Evolutionary conservation across 306 rosid genomes (phyloP), one percentile per base, ranked within the genome.

Genomic region (Sicyos edulis): DNA sequence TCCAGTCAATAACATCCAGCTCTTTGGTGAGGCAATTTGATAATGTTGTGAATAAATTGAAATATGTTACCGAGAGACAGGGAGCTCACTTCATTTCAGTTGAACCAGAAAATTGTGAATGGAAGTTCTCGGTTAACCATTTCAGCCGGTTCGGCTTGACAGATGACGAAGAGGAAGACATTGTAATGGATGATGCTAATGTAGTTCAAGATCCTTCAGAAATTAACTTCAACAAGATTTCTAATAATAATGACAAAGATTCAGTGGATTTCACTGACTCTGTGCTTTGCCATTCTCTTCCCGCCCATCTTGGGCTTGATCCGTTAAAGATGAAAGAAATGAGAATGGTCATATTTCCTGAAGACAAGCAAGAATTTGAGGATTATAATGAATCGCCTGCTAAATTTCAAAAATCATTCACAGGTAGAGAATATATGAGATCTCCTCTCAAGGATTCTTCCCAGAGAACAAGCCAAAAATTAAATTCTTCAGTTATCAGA

Each of bases 261-360:
- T 80, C 79, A 7, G 49, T 80, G 57, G 84, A 74, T 80, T 59
- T 67, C 17, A 75, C 75, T 54, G 92, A 84, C 51, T 53, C 77
- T 20, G 84, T 82, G 80, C 96, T 93, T 79, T 88, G 88, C 54
- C 97, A 90, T 86, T 88, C 99, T 59, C 96, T 91, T 66, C 97
- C 99, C 17, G 83, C 96, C 71, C 97, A 93, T 82, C 97, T 91
- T 72, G 90, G 97, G 76, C 97, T 93, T 76, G 97, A 93, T 74
- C 99, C 99, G 4, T 58, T 80, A 69, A 91, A 86, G 83, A 85
- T 91, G 99, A 89, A 86, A 78, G 97, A 90, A 80, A 88, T 93
- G 99, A 87, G 86, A 83, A 80, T 89, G 81, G 78, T 93, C 80
- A 93, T 93, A 96, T 91, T 91, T 83, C 87, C 81, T 16, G 76